Percentiles rank a stretch among this genome's conserved stretches.
Evolutionary conservation across 768 basidiomycete species (phyloP).

Genomic region (Suillus bovinus): DNA sequence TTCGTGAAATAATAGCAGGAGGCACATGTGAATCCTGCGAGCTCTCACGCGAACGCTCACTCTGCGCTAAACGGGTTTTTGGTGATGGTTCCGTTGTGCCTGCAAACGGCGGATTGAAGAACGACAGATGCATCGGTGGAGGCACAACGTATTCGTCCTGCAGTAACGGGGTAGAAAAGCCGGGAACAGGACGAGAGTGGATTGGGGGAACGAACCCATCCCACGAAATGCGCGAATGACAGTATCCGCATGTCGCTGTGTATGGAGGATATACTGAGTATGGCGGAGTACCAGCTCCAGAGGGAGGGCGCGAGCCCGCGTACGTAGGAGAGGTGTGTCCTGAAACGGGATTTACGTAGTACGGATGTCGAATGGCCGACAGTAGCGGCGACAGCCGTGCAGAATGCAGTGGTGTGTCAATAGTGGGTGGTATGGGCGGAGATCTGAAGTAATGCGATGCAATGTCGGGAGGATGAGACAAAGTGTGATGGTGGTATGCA

Average conservation of each 20-base stretch:
- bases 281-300: constrained; percentile 34
- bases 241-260: constrained; percentile 30
- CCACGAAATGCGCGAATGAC: constrained; percentile 43
- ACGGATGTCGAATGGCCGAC: constrained; percentile 24
- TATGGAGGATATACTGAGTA: constrained; percentile 38
- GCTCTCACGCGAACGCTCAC: background rate
- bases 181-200: background rate
- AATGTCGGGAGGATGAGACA: constrained; percentile 5
- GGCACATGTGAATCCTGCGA: background rate
- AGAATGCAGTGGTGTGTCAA: constrained; percentile 20
- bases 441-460: constrained; percentile 1
- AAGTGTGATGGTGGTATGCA: constrained; percentile 3
- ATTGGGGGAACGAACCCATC: constrained; percentile 16
- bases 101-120: background rate
- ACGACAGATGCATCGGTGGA: background rate
- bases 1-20: constrained; percentile 17
- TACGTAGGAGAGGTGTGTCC: constrained; percentile 28
- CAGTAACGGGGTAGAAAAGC: constrained; percentile 8
- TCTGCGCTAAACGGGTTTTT: background rate
- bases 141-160: constrained; percentile 6
- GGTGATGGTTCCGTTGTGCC: background rate
- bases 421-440: constrained; percentile 5
- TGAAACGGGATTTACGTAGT: constrained; percentile 21
- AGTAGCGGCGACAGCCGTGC: constrained; percentile 20
- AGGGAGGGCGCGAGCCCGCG: constrained; percentile 17